phyloP scores from a whole-genome alignment of 768 basidiomycete genomes.

The Agrocybe chaxingu region DNA sequence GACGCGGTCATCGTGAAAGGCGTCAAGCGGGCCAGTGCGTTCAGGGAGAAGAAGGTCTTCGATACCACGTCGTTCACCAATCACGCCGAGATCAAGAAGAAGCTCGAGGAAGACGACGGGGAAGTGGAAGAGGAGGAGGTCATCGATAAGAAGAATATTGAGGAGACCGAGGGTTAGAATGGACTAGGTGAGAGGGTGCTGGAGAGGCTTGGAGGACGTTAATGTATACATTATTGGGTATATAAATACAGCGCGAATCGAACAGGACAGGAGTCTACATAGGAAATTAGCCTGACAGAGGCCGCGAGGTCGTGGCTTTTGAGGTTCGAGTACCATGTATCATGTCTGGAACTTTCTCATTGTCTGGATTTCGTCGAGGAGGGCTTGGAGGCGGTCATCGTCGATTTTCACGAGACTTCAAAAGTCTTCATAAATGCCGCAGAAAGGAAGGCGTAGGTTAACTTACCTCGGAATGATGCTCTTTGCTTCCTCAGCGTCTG shows the following conservation, averaged over 20 bases:
- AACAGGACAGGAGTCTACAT: not conserved
- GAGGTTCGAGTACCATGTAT: conserved; percentile 38
- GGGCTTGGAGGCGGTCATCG: conserved; percentile 77
- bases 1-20: conserved; percentile 64
- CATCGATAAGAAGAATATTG: conserved; percentile 40
- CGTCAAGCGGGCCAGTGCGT: conserved; percentile 54
- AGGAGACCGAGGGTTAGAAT: conserved; percentile 50
- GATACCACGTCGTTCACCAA: conserved; percentile 55
- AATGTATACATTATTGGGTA: conserved; percentile 12
- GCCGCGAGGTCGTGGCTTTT: not conserved
- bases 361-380: conserved; percentile 86
- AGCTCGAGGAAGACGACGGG: conserved; percentile 33
- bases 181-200: not conserved
- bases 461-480: conserved; percentile 83
- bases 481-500: conserved; percentile 86
- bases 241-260: conserved; percentile 2
- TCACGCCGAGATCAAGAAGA: conserved; percentile 27
- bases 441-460: not conserved
- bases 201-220: not conserved
- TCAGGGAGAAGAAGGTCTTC: conserved; percentile 67
- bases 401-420: conserved; percentile 81
- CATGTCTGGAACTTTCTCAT: conserved; percentile 87
- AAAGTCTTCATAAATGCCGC: not conserved
- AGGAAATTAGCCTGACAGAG: not conserved
- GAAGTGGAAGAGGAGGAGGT: conserved; percentile 38